Evolutionary conservation across 768 basidiomycete genomes (phyloP).

Genomic region (Mycena olivaceomarginata): DNA sequence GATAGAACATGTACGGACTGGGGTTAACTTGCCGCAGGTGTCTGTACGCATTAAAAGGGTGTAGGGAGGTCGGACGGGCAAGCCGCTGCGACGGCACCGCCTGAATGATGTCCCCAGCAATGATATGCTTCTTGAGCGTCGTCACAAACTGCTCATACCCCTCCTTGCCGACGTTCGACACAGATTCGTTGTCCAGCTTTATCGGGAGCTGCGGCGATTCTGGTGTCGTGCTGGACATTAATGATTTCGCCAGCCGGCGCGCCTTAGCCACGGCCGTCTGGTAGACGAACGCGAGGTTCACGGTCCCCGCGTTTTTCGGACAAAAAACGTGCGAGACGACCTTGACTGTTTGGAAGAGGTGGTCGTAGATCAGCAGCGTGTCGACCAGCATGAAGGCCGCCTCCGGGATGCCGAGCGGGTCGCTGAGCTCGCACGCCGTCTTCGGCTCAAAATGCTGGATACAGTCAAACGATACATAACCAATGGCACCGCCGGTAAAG

Average conservation of each 20-base stretch:
- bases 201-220: slow-evolving; percentile 83
- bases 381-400: slow-evolving; percentile 98
- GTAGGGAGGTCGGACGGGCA: slow-evolving; percentile 88
- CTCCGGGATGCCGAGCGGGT: slow-evolving; percentile 93
- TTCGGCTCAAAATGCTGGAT: slow-evolving; percentile 98
- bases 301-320: slow-evolving; percentile 79
- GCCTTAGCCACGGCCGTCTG: slow-evolving; percentile 91
- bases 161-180: slow-evolving; percentile 94
- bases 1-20: slow-evolving; percentile 99
- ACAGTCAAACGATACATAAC: slow-evolving; percentile 98
- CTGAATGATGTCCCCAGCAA: slow-evolving; percentile 98
- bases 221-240: slow-evolving; percentile 71
- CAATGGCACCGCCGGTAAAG: slow-evolving; percentile 98
- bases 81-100: slow-evolving; percentile 97
- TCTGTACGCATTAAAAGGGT: slow-evolving; percentile 98
- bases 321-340: slow-evolving; percentile 97
- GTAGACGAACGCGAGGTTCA: slow-evolving; percentile 90
- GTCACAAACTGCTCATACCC: slow-evolving; percentile 97
- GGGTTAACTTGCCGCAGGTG: slow-evolving; percentile 96
- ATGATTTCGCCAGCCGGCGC: slow-evolving; percentile 83
- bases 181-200: slow-evolving; percentile 78
- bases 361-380: slow-evolving; percentile 97
- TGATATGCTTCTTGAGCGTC: slow-evolving; percentile 93
- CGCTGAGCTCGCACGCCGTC: slow-evolving; percentile 84
- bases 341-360: slow-evolving; percentile 96